Base-by-base conservation (phyloP, 2,329 filamentous ascomycete genomes). In the Fusarium phyllophilum region DNA sequence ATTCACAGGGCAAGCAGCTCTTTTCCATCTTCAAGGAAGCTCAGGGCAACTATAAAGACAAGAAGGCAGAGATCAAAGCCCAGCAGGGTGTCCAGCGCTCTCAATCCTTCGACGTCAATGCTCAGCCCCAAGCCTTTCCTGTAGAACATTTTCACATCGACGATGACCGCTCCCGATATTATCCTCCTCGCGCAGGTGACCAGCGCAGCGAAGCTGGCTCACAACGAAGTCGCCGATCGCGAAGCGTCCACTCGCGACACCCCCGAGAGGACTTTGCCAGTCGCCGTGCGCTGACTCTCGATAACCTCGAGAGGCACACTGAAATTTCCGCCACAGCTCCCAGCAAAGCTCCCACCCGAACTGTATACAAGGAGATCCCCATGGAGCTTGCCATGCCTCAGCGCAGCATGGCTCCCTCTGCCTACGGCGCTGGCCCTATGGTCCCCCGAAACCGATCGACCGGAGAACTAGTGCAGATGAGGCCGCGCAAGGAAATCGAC, bases 11-110 rank as follows among this genome's bases (percentile, higher is more conserved):
- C 79, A 97, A 97, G 84, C 94, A 97, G 78, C 86, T 98, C 31
- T 89, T 97, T 79, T 92, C 91, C 80, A 92, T 98, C 79, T 97
- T 97, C 87, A 97, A 94, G 82, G 95, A 98, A 81, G 96, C 95
- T 73, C 94, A 94, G 81, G 90, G 92, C 61, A 93, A 94, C 66
- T 98, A 98, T 83, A 89, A 92, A 65, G 94, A 97, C 79, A 94
- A 94, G 80, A 97, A 97, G 82, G 92, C 94, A 12, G 91, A 95
- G 76, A 88, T 97, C 77, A 91, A 91, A 81, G 90, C 92, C 26
- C 90, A 94, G 75, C 84, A 84, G 20, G 80, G 81, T n/a, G 76
- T 86, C 49, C 89, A 91, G 78, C 91, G 92, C 78, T 87, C 92
- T 62, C 88, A 91, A 72, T 92, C 87, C 8, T 88, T 86, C 71